Evolutionary conservation across 1,139 yeast genomes (phyloP), one percentile per base, ranked within the genome.

Genomic region (Saccharomyces hybrid): DNA sequence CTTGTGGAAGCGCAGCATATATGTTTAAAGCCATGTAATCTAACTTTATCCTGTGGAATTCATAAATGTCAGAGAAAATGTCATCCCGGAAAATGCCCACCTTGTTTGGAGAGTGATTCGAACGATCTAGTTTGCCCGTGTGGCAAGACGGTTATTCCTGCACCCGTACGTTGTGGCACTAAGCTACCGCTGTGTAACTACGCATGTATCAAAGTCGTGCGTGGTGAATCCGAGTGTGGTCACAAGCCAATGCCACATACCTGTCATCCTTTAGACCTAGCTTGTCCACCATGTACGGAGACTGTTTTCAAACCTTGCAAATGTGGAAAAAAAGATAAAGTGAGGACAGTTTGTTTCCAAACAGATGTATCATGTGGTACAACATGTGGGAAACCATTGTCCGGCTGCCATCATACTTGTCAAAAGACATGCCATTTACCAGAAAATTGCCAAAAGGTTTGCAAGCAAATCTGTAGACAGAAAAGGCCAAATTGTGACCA

Each of bases 151-250:
- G 76, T 85, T 2, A 74, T 89, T 8, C 79, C 79, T 51, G 96
- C 96, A 0, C 98, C 98, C 0, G 90, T 89, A 9, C 76, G 96
- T 60, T 90, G 98, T 72, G 97, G 97, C 13, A 82, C 93, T 0
- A 75, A 72, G 50, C 68, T 83, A 31, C 86, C 93, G 5, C 76
- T 75, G 4, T 90, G 98, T 71, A 76, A 74, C 31, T 79, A 81
- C 59, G 91, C 81, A 58, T 90, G 97, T 70, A 72, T 74, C 2
- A 74, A 90, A 53, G 68, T 66, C 7, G 61, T 66, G 1, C 55
- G 60, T 38, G 63, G 61, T 4, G 74, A 73, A 0, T 78, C 80
- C 25, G 59, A 70, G 0, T 90, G 98, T 75, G 96, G 96, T 0
- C 98, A 90, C 68, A 73, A 78, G 7, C 81, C 80, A 13, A 87